Evolutionary conservation across 2,329 filamentous ascomycete genomes (phyloP), one percentile per base, ranked within the genome.

Genomic region (Fusarium sp.): DNA sequence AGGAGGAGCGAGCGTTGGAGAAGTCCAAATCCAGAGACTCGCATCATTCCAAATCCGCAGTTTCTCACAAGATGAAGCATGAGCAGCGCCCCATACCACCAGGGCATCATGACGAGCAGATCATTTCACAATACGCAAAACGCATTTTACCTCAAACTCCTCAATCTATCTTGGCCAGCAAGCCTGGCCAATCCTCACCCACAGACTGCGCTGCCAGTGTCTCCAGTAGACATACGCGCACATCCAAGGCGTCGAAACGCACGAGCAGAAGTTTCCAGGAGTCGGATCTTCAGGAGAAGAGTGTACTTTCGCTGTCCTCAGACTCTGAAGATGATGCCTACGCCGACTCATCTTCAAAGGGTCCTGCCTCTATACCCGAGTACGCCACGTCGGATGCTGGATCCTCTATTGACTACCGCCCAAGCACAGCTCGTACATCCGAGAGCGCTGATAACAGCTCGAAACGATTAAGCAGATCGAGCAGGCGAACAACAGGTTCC

Each of bases 271-370:
- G 85, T 68, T 76, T 87, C 17, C 75, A 82, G 8, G 83, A 84
- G 36, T 80, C 84, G 3, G 86, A 89, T 62, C 78, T 88, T 7
- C 81, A 86, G 42, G 82, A 86, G 52, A 87, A 81, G 61, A 89
- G 87, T 63, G 81, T 89, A 1, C 76, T 89, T 15, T 85, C 86
- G 2, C 80, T 89, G 2, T 88, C 86, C 2, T 88, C 87, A 0
- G 86, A 88, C 63, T 88, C 86, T 0, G 87, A 89, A 58, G 83
- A 84, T 1, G 83, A 84, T 1, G 68, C 70, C 7, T 73, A 72
- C 19, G 44, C 59, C 5, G 67, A 70, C 4, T 55, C 74, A 0
- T 58, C 71, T 10, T 51, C 67, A 4, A 76, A 71, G 52, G 71
- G 71, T 4, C 70, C 75, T 13, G 60, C 70, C 7, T 77, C 77